Evolutionary conservation across 768 basidiomycete species (phyloP).

Genomic region (Kwoniella mangroviensis): DNA sequence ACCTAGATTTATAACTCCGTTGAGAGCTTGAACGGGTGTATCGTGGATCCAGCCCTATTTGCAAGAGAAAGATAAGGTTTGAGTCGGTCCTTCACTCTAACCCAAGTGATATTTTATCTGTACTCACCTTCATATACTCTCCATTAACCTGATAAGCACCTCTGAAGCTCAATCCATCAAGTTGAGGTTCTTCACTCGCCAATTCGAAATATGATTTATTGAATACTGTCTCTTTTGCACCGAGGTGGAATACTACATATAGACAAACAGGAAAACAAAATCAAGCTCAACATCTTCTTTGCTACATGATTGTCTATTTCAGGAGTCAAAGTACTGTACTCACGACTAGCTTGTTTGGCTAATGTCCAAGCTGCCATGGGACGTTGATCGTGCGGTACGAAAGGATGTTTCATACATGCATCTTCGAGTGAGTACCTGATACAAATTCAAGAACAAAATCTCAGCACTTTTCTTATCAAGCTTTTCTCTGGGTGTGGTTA

Average conservation of each 20-base stretch:
- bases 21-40: constrained; percentile 1
- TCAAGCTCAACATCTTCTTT: neutral
- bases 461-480: too few relatives aligned
- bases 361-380: constrained; percentile 1
- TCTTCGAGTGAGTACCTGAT: constrained; percentile 8
- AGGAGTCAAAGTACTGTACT: neutral
- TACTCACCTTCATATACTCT: constrained; percentile 12
- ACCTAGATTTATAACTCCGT: constrained; percentile 1
- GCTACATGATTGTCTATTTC: too few relatives aligned
- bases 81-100: too few relatives aligned
- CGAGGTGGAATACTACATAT: constrained; percentile 5
- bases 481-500: too few relatives aligned
- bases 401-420: constrained; percentile 4
- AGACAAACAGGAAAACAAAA: neutral
- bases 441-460: neutral
- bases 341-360: constrained; percentile 8
- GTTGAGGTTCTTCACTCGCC: neutral
- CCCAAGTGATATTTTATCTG: too few relatives aligned
- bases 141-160: constrained; percentile 13
- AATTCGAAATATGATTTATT: constrained; percentile 12
- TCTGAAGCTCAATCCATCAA: neutral
- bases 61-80: neutral
- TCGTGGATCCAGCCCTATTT: constrained; percentile 7
- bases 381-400: constrained; percentile 8
- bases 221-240: constrained; percentile 1